Percentiles rank a stretch among this genome's conserved stretches.
phyloP scores from a whole-genome alignment of 306 rosid genomes.

The Neltuma alba region DNA sequence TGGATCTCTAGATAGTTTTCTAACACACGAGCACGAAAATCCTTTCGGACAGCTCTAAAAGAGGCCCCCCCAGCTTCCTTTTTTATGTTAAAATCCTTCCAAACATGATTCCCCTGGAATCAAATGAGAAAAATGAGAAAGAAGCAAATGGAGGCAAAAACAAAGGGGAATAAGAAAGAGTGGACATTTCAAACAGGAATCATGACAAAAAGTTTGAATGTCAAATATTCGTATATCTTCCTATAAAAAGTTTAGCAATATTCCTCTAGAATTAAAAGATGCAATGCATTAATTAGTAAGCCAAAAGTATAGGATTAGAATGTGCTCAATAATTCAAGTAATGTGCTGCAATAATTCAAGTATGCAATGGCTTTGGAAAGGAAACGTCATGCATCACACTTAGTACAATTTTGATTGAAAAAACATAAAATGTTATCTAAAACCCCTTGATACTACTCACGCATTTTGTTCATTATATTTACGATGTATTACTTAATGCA shows the following conservation, averaged over 20 bases:
- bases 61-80: slow-evolving; percentile 63
- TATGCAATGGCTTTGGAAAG: too few species aligned
- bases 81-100: slow-evolving; percentile 50
- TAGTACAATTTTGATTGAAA: too few species aligned
- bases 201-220: background rate
- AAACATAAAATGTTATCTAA: background rate
- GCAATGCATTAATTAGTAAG: background rate
- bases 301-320: background rate
- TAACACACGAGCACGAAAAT: slow-evolving; percentile 50
- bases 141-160: background rate
- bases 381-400: too few species aligned
- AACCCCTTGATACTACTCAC: background rate
- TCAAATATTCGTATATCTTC: background rate
- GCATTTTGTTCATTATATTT: background rate
- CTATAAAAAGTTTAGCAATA: background rate
- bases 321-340: too few species aligned
- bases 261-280: background rate
- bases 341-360: background rate
- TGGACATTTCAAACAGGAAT: background rate
- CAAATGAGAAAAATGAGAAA: background rate
- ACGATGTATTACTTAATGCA: background rate
- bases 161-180: background rate
- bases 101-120: slow-evolving; percentile 49
- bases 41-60: slow-evolving; percentile 38
- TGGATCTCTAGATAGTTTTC: slow-evolving; percentile 75